Conservation (phyloP, 192 early-diverging fungal genomes). For the Coemansia umbellata region DNA sequence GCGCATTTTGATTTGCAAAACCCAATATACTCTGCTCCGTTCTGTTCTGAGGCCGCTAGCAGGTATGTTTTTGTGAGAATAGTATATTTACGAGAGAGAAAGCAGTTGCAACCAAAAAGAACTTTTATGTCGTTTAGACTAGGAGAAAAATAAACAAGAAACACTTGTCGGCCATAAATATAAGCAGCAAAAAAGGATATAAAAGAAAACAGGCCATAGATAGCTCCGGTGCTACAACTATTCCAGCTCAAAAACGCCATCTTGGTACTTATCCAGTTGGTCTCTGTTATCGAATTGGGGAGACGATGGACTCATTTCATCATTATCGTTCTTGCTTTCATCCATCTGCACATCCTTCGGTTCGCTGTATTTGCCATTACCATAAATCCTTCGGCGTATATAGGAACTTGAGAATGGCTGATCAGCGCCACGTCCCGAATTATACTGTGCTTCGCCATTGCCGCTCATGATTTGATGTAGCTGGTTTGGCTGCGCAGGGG, state of each 20-base stretch:
- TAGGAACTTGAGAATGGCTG: constrained; percentile 13
- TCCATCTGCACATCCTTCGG: constrained; percentile 12
- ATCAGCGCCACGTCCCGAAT: background rate
- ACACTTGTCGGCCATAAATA: background rate
- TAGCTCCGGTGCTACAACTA: background rate
- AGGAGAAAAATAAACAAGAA: background rate
- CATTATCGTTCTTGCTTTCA: constrained; percentile 3
- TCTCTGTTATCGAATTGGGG: constrained; percentile 2
- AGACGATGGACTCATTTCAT: constrained; percentile 10
- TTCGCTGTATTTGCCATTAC: constrained; percentile 11
- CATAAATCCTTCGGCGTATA: constrained; percentile 12
- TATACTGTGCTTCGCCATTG: background rate
- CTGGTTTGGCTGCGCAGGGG: constrained; percentile 22
- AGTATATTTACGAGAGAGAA: too few relatives aligned
- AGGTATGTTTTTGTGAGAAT: too few relatives aligned
- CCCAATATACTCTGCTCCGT: too few relatives aligned
- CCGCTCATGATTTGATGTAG: constrained; percentile 18
- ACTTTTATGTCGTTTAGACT: too few relatives aligned
- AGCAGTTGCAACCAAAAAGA: too few relatives aligned
- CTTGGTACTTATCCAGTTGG: constrained; percentile 8
- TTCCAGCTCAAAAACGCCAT: constrained; percentile 35
- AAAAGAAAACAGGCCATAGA: background rate
- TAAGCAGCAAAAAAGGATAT: background rate
- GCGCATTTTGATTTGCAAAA: too few relatives aligned
- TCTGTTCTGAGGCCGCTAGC: too few relatives aligned